Evolutionary conservation across 2,329 filamentous ascomycete genomes (phyloP), one percentile per base, ranked within the genome.

Genomic region (Scytalidium lignicola): DNA sequence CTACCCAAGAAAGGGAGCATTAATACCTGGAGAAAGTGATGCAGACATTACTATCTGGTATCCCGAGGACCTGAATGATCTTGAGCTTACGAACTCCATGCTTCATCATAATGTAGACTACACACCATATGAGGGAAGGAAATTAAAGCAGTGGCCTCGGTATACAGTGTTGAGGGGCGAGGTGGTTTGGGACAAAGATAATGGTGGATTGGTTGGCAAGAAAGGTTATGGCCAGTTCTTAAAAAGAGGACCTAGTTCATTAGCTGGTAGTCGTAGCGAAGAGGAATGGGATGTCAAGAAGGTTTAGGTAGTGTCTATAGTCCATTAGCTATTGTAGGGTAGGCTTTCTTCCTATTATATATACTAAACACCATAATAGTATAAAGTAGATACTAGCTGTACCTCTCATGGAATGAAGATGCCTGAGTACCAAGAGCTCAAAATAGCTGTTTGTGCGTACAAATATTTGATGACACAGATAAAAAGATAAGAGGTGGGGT

Each of bases 31-130:
- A 0, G 62, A 74, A 28, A 60, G 58, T 43, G 78, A 82, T 61
- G 79, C 79, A 1, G 79, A 83, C 61, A 60, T 82, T 29, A 74
- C 75, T 10, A 72, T 82, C 18, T 83, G 78, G 77, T 78, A 80
- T 60, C 76, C 76, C 1, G 64, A 72, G 10, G 68, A 64, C 2
- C 64, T 73, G 55, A 60, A 73, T 17, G 62, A 67, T 12, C 71
- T 78, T 53, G 62, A 57, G 19, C 51, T 79, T 49, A 75, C 64
- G 39, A 81, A 83, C 56, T 66, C 67, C 7, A 74, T 75, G 65
- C 61, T 84, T 53, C 80, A 85, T 62, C 80, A 84, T 59, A 71
- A 78, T 51, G 74, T 81, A 2, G 80, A 85, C 57, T 82, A 84
- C 57, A 82, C 80, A 8, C 80, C 80, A 0, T 84, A 77, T 55